A percentile compares a stretch with the other conserved stretches of the same genome.
Conservation (phyloP, 2,329 filamentous ascomycete genomes). For the Epicoccum nigrum region DNA sequence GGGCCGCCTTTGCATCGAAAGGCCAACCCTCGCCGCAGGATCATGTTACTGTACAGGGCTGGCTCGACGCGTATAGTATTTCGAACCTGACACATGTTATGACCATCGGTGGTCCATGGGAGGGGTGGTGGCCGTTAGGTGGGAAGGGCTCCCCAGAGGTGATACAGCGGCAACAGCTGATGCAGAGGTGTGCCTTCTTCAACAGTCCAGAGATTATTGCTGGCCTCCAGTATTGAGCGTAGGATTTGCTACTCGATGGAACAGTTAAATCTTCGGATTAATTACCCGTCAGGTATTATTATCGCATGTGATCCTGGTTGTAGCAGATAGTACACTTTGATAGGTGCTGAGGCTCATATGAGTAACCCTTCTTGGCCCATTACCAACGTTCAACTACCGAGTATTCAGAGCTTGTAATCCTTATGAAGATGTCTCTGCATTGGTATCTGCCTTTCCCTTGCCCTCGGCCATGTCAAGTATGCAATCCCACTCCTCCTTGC, state of each 20-base stretch:
- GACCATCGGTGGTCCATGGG: conserved; percentile 52
- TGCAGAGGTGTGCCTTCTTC: conserved; percentile 56
- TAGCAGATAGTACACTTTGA: too few relatives aligned
- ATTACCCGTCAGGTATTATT: too few relatives aligned
- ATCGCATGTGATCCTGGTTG: too few relatives aligned
- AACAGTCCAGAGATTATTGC: conserved; percentile 54
- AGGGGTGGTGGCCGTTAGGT: conserved; percentile 52
- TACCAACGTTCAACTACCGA: too few relatives aligned
- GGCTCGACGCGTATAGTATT: conserved; percentile 10
- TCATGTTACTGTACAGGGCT: conserved; percentile 21
- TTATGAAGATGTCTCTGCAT: not conserved
- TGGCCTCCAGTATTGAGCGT: conserved; percentile 41
- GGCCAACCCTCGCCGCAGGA: conserved; percentile 24
- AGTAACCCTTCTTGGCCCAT: too few relatives aligned
- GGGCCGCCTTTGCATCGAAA: conserved; percentile 54
- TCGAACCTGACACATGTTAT: conserved; percentile 29
- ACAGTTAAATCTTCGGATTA: too few relatives aligned
- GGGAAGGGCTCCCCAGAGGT: conserved; percentile 38
- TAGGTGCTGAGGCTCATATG: too few relatives aligned
- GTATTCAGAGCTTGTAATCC: too few relatives aligned
- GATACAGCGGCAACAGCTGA: conserved; percentile 49
- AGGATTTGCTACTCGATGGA: not conserved
- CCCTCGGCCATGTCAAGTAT: conserved; percentile 59
- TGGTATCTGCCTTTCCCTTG: not conserved
- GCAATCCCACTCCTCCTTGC: conserved; percentile 67